Percentiles rank a stretch among this genome's conserved stretches.
Conservation (phyloP, 345 rosid species). For the Hibiscus syriacus region DNA sequence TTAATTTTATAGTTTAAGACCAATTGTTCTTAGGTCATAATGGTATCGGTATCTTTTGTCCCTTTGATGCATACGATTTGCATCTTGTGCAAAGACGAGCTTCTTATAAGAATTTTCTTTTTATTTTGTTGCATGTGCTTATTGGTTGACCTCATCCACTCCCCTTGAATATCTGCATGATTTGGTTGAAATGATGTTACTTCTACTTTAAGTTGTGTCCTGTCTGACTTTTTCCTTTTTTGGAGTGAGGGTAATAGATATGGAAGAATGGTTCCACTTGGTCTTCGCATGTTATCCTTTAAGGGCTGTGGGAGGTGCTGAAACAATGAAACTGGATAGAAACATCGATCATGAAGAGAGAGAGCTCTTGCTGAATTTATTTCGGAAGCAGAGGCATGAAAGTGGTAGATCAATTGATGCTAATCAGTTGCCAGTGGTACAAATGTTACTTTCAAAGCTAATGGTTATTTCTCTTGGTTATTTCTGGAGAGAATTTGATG, state of each 20-base stretch:
- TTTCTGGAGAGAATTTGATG: conserved; percentile 73
- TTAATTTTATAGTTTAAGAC: background rate
- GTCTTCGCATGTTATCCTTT: conserved; percentile 79
- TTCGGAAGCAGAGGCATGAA: conserved; percentile 64
- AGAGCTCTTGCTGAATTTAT: conserved; percentile 59
- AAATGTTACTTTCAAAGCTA: conserved; percentile 54
- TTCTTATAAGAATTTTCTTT: background rate
- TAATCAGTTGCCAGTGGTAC: conserved; percentile 46
- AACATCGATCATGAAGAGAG: conserved; percentile 48
- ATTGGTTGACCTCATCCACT: background rate
- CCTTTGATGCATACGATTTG: background rate
- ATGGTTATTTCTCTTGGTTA: conserved; percentile 63
- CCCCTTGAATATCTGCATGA: background rate
- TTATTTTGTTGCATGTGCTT: background rate
- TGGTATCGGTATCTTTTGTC: background rate
- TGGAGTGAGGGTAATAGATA: conserved; percentile 29
- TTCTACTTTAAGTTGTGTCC: conserved; percentile 1
- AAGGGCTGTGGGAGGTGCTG: conserved; percentile 27
- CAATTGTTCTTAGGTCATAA: background rate
- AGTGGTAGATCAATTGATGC: conserved; percentile 26
- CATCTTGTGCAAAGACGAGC: background rate
- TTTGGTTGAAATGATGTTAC: conserved; percentile 14
- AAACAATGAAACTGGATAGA: conserved; percentile 51
- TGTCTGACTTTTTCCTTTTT: background rate
- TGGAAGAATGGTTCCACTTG: conserved; percentile 82